Base-by-base conservation (phyloP, 2,329 filamentous ascomycete species). In the Elsinoe australis region DNA sequence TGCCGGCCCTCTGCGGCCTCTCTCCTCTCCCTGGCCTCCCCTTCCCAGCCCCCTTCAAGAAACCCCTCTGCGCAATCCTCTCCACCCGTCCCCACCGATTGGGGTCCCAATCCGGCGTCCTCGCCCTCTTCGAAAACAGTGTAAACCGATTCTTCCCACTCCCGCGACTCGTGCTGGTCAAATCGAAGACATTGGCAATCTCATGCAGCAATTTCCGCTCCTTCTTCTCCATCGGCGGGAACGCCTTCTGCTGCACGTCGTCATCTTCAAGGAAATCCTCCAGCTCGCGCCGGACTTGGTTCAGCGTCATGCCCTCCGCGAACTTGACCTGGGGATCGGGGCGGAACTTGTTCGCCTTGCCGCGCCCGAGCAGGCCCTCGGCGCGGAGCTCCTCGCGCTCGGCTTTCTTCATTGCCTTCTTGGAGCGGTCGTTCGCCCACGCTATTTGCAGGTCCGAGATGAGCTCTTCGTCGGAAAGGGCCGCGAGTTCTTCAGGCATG, bases 101-200 rank as follows among this genome's bases (percentile, higher is more conserved):
- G 31, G 81, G 75, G 9, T 51, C 71, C 55, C 81, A 87, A 1
- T 67, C 65, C 0, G 73, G 62, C 0, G 88, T 95, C 17, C 74
- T 72, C 2, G 71, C 70, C 0, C 85, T 90, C 58, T 89, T 87
- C 54, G 82, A 82, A 2, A 96, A 73, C 1, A 86, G 74, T 0
- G 88, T 85, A 55, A 85, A 87, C 21, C 92, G 80, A 42, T 79
- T 75, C 17, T 77, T 74, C 5, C 83, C 87, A 42, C 76, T 76
- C 1, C 90, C 90, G 15, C 78, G 76, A 0, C 89, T 95, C 60
- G 89, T 87, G 2, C 89, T 95, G 54, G 83, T 90, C 51, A 96
- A 69, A 12, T 80, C 81, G 61, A 95, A 79, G 29, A 75, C 75
- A 57, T 78, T 78, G 9, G 87, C 87, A 31, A 95, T 66, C 51